Base-by-base conservation (phyloP, 257 asterid genomes). In the Solanum bulbocastanum region DNA sequence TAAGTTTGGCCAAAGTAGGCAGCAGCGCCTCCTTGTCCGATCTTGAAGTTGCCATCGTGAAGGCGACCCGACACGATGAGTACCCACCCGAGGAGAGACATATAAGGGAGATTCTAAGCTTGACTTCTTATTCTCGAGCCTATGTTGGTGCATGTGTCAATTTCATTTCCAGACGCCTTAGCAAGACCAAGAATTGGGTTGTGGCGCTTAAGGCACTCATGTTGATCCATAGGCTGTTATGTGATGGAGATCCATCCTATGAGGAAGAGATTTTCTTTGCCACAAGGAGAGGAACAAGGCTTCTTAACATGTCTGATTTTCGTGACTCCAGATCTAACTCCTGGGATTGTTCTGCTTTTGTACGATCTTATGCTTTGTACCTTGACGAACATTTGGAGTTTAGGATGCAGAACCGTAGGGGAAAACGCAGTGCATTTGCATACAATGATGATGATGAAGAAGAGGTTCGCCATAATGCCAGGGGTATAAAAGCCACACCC, bases 1-100 rank as follows among this genome's bases (percentile, higher is more conserved):
- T 97, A 73, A 90, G 99, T 86, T 92, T 97, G 5, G 99, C 99
- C 46, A 97, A 96, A 91, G 98, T 95, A 0, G 95, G 97, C 3
- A 90, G 93, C 91, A 94, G 94, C 89, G 88, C 95, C 44, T 92
- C 94, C 84, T 86, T 97, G 40, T 90, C 99, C 6, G 99, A 96
- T 86, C 96, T 97, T 22, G 99, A 96, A 11, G 96, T 97, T 0
- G 99, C 99, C 91, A 94, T 97, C 62, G 99, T 97, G 2, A 97
- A 97, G 91, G 97, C 98, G 87, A 96, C 99, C 0, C 93, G 98
- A 84, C 99, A 97, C 86, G 99, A 97, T n/a, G 99, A 97, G 85
- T 91, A 92, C 90, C 99, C 98, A 0, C 97, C 98, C 1, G 99
- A 97, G 76, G 99, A 96, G 89, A 94, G 95, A 85, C 90, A 97